Evolutionary conservation across 257 asterid species (phyloP), one percentile per base, ranked within the genome.

Genomic region (Mentha longifolia): DNA sequence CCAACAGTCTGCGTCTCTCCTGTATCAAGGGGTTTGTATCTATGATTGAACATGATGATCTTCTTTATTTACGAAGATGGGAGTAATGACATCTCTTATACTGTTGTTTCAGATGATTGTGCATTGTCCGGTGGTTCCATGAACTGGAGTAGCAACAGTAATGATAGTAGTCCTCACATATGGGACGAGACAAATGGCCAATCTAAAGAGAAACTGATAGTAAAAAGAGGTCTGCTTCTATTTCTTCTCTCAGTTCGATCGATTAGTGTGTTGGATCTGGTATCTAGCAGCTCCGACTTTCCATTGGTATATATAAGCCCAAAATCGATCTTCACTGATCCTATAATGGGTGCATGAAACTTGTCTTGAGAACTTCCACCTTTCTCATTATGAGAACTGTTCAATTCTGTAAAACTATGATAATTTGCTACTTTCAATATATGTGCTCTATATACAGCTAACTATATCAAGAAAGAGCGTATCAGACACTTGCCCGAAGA

Each of bases 71-170:
- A 13, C 33, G 37, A 41, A 37, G 45, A 19, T 73, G 17, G 58
- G 30, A 22, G 28, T 72, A 16, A 6, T 60, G 57, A 46, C 42
- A 42, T 61, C 41, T 33, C 2, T 51, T 61, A 16, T 75, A 1
- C 9, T 68, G 77, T 55, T 64, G 58, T 76, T 67, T 45, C 83
- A 91, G 97, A 82, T 74, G 90, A 86, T 55, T 65, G 49, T 19
- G 79, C 80, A 31, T 64, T 76, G 45, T 65, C 82, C 42, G 81
- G 79, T 55, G 59, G 81, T 15, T 25, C 72, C 51, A 41, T 52
- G 72, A 42, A 85, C 75, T 79, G 79, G 77, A 80, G 92, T 82
- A 79, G 86, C 73, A 79, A 87, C 68, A 82, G 88, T 50, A 76
- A 70, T 35, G 88, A 86, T 7, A 75, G 81, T 74, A 65, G 82